Conservation (phyloP, 2,329 filamentous ascomycete species). For the Diplocarpon rosae region DNA sequence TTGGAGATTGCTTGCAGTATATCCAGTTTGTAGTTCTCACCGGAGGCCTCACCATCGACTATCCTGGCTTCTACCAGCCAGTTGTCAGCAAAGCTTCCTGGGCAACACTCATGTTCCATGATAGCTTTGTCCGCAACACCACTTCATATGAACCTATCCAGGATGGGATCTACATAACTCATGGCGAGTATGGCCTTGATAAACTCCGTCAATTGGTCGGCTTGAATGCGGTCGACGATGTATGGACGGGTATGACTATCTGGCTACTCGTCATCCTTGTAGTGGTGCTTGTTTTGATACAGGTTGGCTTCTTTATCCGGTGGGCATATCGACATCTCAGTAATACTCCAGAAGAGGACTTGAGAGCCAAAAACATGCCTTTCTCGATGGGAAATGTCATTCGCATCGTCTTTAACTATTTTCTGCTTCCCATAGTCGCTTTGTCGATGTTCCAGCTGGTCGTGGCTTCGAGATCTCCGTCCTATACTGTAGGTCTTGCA, state of each 20-base stretch:
- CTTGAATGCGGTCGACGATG: conserved; percentile 62
- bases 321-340: conserved; percentile 66
- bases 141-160: conserved; percentile 54
- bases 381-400: conserved; percentile 73
- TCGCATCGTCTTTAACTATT: conserved; percentile 84
- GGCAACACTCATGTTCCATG: conserved; percentile 87
- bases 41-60: conserved; percentile 75
- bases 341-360: conserved; percentile 69
- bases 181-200: conserved; percentile 70
- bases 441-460: conserved; percentile 89
- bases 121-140: conserved; percentile 68
- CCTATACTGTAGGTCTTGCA: conserved; percentile 62
- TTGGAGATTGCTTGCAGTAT: conserved; percentile 93
- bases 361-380: conserved; percentile 82
- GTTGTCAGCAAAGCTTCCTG: conserved; percentile 79
- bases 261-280: conserved; percentile 75
- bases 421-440: conserved; percentile 76
- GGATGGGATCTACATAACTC: conserved; percentile 79
- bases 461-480: conserved; percentile 54
- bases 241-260: conserved; percentile 90
- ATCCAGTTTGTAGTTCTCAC: conserved; percentile 87
- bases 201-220: conserved; percentile 72
- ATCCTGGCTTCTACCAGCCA: conserved; percentile 91
- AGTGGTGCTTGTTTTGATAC: conserved; percentile 55
- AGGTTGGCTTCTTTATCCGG: conserved; percentile 64